Conservation (phyloP, 176 grass and related monocot species). For the Pontederia paniculata region DNA sequence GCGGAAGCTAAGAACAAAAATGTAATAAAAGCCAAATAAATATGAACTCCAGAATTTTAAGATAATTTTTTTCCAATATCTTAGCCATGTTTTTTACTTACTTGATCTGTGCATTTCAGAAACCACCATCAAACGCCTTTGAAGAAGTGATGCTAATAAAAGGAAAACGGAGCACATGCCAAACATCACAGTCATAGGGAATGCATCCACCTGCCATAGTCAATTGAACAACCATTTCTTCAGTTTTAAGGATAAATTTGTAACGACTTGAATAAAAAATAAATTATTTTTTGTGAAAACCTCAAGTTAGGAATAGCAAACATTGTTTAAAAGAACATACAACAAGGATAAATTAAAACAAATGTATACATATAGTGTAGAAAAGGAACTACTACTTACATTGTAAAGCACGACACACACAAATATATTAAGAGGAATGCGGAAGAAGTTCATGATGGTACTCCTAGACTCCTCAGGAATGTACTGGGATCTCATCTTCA, state of each 20-base stretch:
- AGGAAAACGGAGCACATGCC: conserved; percentile 15
- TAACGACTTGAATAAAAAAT: background rate
- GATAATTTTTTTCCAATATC: no score
- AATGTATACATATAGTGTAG: background rate
- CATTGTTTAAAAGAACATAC: background rate
- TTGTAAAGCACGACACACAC: conserved; percentile 18
- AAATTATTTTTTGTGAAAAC: no score
- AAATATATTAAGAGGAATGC: conserved; percentile 16
- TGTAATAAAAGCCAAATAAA: no score
- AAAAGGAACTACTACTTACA: conserved; percentile 4
- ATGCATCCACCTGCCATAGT: conserved; percentile 7
- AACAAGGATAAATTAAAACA: no score
- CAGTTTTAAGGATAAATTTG: no score
- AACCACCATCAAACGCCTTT: conserved; percentile 11
- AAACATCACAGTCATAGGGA: conserved; percentile 15
- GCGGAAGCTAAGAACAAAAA: background rate
- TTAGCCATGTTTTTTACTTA: background rate
- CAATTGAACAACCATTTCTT: background rate
- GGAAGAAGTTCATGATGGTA: conserved; percentile 22
- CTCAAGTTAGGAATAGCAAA: background rate
- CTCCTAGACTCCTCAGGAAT: conserved; percentile 20
- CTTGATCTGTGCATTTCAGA: conserved; percentile 10
- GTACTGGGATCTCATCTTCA: conserved; percentile 26
- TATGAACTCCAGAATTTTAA: background rate
- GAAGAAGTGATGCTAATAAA: conserved; percentile 1